Evolutionary conservation across 768 basidiomycete species (phyloP), one percentile per base, ranked within the genome.

Genomic region (Tremella mesenterica): DNA sequence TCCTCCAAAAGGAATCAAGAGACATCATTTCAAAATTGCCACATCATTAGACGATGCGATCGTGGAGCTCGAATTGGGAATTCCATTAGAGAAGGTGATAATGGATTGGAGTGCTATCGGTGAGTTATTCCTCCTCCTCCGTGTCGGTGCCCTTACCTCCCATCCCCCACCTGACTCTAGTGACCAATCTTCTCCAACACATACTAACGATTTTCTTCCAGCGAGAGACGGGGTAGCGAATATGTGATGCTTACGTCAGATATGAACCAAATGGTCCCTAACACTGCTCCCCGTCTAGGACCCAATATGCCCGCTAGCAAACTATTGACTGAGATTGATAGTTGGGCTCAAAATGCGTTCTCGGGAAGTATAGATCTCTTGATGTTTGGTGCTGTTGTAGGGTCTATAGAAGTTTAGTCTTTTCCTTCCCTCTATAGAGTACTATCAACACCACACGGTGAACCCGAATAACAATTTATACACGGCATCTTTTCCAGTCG

Each of bases 11-110:
- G 85, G 86, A 52, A 76, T 78, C 59, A 80, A 80, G 6, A 80
- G 90, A 7, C 93, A 97, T 65, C 87, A 90, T 62, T 81, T 96
- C 74, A 95, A 90, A 68, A 88, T 92, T 70, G 88, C 81, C 0
- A 89, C 90, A 2, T 88, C 86, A 71, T 88, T 88, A 9, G 81
- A 87, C 52, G 76, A 78, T 0, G 92, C 87, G 81, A 75, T 79
- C 0, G 74, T 95, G 36, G 80, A 87, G 58, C 76, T 96, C 56
- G 80, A 83, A 3, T 45, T 71, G 46, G 61, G 56, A 13, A 46
- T 64, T 14, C 47, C 44, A 9, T 60, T 57, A 43, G 58, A 65
- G 13, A 48, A 34, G 6, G 54, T 62, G 7, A 64, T 59, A 3
- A 48, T 95, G 33, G 82, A 89, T 70, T 95, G 84, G 65, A 78